phyloP scores from a whole-genome alignment of 78 protist genomes.

The Dictyostelium purpureum region DNA sequence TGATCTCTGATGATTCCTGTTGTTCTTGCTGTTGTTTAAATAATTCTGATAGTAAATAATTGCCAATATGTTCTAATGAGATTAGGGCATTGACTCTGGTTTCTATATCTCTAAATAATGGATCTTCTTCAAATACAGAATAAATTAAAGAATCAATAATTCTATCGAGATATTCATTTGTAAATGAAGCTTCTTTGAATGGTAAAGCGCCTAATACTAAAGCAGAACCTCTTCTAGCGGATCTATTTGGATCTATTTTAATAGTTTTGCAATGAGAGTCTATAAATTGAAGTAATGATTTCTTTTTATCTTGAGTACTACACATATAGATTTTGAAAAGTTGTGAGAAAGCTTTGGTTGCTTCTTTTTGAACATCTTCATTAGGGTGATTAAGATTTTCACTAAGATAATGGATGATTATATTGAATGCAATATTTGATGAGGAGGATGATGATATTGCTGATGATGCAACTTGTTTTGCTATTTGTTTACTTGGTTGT shows the following conservation, averaged over 20 bases:
- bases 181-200: not conserved
- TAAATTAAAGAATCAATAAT: conserved; percentile 3
- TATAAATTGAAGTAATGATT: not conserved
- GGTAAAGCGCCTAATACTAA: conserved; percentile 74
- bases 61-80: conserved; percentile 18
- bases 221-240: conserved; percentile 76
- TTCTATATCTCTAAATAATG: conserved; percentile 88
- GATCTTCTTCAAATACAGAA: conserved; percentile 39
- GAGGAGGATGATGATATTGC: not conserved
- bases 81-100: conserved; percentile 87
- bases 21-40: not conserved
- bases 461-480: too few relatives aligned
- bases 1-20: not conserved
- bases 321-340: conserved; percentile 73
- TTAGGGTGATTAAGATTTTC: conserved; percentile 75
- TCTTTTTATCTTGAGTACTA: not conserved
- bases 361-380: conserved; percentile 72
- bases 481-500: conserved; percentile 5
- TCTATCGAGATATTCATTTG: not conserved
- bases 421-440: not conserved
- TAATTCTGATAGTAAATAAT: not conserved
- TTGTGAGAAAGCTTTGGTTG: conserved; percentile 48
- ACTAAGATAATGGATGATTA: conserved; percentile 17
- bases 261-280: not conserved
- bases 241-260: conserved; percentile 22